Base-by-base conservation (phyloP, 768 basidiomycete genomes). In the Amanita pallidorosea region DNA sequence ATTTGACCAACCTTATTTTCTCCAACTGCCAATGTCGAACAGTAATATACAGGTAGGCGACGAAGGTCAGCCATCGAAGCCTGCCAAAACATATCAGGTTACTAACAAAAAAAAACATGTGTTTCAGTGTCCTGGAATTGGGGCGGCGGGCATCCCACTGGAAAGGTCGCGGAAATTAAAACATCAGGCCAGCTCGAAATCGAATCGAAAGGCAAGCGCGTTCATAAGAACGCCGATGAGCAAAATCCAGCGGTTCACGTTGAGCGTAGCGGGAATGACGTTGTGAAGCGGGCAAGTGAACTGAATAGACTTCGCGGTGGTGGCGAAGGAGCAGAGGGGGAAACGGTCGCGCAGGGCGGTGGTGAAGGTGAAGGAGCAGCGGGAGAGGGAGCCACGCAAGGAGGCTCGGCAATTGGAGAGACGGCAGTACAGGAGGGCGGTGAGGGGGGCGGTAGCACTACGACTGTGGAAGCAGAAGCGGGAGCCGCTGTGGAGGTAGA, bases 261-360 rank as follows among this genome's bases (percentile, higher is more conserved):
- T 23, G 56, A 53, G 48, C 54, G 58, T 36, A 49, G 57, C 5
- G 60, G 61, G 1, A 62, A 62, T 49, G 64, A 65, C 36, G 65
- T 63, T 22, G 63, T 63, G 1, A 65, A 65, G 45, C 51, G 61
- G 12, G 60, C 60, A 22, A 63, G 63, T 46, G 65, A 65, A 53
- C 51, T 62, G 37, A 58, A 52, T 11, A 65, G 58, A 41, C 49
- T 58, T 20, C 38, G 47, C 13, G 52, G 50, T 20, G 53, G 48
- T 4, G 33, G 41, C 6, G 31, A 36, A 8, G 33, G 45, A 13
- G 15, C 33, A 33, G 13, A 7, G 12, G 31, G 43, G 9, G 45
- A 43, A 22, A 25, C n/a, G 12, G 42, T 12, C 13, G 18, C 6
- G 22, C 51, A 13, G 5, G 47, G 48, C 8, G 56, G 45, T 15